phyloP scores from a whole-genome alignment of 345 rosid genomes.

The Eucalyptus marginata region DNA sequence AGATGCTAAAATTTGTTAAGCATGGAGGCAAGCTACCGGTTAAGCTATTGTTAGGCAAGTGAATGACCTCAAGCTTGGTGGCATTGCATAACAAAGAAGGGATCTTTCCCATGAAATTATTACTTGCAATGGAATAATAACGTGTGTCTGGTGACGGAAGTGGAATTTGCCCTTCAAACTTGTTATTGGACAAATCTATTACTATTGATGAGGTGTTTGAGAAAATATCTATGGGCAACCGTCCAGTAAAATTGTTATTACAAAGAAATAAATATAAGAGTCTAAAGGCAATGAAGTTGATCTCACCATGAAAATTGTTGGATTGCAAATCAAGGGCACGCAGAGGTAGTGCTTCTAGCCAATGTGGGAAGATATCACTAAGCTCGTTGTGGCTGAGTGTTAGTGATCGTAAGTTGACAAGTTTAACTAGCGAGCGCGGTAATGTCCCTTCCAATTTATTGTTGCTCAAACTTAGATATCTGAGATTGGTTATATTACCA shows the following conservation, averaged over 20 bases:
- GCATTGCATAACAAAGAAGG: not conserved
- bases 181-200: not conserved
- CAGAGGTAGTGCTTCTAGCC: not conserved
- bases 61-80: not conserved
- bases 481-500: accelerated
- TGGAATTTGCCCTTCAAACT: not conserved
- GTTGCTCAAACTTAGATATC: accelerated
- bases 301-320: not conserved
- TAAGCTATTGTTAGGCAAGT: accelerated
- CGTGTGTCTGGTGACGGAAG: accelerated
- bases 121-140: not conserved
- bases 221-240: not conserved
- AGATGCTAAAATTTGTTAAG: not conserved
- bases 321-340: accelerated
- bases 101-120: not conserved
- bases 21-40: accelerated
- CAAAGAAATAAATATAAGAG: accelerated
- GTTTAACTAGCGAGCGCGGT: not conserved
- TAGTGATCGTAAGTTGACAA: accelerated
- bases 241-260: not conserved
- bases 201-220: not conserved
- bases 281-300: accelerated
- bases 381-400: accelerated
- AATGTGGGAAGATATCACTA: not conserved
- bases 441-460: not conserved